phyloP scores from a whole-genome alignment of 2,329 filamentous ascomycete species.

The Arthrobotrys conoides region DNA sequence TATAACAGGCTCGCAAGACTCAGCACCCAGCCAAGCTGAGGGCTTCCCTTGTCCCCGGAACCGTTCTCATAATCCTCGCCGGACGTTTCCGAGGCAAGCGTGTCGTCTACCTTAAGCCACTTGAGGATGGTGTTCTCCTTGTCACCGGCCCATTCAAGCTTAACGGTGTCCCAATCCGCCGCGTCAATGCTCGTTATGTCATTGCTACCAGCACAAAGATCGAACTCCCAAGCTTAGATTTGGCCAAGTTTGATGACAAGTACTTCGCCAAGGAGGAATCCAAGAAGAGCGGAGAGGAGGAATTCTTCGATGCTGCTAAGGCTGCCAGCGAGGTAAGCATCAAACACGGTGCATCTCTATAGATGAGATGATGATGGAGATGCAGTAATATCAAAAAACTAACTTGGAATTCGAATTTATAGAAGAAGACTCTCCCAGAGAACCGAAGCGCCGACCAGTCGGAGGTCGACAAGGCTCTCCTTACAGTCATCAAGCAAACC shows the following conservation, averaged over 20 bases:
- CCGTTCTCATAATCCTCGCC: conserved; percentile 98
- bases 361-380: no score
- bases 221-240: conserved; percentile 86
- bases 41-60: conserved; percentile 90
- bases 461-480: conserved; percentile 94
- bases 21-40: conserved; percentile 89
- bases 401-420: conserved; percentile 66
- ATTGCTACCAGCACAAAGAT: conserved; percentile 90
- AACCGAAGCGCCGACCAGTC: conserved; percentile 97
- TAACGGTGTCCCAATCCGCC: conserved; percentile 97
- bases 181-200: conserved; percentile 93
- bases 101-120: conserved; percentile 97
- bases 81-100: conserved; percentile 99
- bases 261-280: conserved; percentile 98
- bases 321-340: conserved; percentile 67
- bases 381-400: conserved; percentile 64
- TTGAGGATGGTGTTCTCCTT: conserved; percentile 97
- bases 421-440: conserved; percentile 98
- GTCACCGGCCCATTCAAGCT: conserved; percentile 99
- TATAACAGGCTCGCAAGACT: conserved; percentile 88
- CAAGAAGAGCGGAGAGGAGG: conserved; percentile 95
- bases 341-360: neutral
- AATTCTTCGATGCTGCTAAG: conserved; percentile 94
- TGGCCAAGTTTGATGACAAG: conserved; percentile 90
- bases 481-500: conserved; percentile 98